Evolutionary conservation across 2,329 filamentous ascomycete species (phyloP).

Genomic region (Juglanconis oblonga): DNA sequence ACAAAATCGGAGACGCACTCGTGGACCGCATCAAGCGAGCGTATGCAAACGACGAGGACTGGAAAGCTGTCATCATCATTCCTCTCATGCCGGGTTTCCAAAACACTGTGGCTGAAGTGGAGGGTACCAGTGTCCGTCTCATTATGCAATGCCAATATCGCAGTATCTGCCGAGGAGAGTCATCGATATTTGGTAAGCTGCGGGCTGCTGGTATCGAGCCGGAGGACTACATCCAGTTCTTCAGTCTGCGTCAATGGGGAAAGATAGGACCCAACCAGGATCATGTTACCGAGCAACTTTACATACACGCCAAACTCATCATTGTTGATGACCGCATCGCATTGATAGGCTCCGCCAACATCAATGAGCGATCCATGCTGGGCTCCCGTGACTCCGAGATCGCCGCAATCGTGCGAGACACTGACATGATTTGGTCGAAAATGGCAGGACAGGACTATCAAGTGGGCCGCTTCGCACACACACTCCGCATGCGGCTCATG

Average conservation of each 20-base stretch:
- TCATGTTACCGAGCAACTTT: conserved; percentile 91
- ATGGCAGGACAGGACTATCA: conserved; percentile 90
- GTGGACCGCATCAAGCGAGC: conserved; percentile 89
- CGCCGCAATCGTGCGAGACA: conserved; percentile 86
- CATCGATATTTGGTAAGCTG: conserved; percentile 86
- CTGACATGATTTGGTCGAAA: conserved; percentile 84
- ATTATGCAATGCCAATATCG: conserved; percentile 98
- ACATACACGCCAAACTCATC: conserved; percentile 97
- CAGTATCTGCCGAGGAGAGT: conserved; percentile 89
- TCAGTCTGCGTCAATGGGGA: conserved; percentile 88
- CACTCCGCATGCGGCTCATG: conserved; percentile 89
- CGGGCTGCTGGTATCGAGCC: conserved; percentile 80
- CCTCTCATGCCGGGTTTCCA: conserved; percentile 98
- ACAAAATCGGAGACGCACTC: conserved; percentile 89
- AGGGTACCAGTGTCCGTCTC: conserved; percentile 88
- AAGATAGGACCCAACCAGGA: conserved; percentile 79
- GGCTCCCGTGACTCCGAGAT: conserved; percentile 90
- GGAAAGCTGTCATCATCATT: conserved; percentile 86
- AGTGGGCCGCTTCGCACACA: conserved; percentile 90
- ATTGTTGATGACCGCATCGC: conserved; percentile 91
- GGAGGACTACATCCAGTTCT: conserved; percentile 94
- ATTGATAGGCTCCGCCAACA: conserved; percentile 95
- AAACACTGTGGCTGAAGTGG: conserved; percentile 90
- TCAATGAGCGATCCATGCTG: conserved; percentile 96
- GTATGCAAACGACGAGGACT: conserved; percentile 78